Conservation (phyloP, 2,329 filamentous ascomycete genomes). For the Verticillium nubilum region DNA sequence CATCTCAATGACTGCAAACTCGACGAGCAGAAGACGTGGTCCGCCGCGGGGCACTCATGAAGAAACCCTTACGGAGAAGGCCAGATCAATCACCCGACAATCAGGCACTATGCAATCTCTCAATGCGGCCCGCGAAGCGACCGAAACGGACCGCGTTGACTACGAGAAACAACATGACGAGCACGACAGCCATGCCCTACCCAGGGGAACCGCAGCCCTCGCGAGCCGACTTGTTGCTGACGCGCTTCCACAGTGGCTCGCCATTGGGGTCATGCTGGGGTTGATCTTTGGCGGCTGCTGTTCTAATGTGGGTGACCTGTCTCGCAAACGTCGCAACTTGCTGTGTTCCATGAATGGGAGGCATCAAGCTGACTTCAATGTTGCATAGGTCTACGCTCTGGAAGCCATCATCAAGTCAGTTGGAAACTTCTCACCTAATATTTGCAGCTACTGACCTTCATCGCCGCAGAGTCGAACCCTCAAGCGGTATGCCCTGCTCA, state of each 20-base stretch:
- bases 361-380: constrained; percentile 1
- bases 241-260: constrained; percentile 58
- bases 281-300: constrained; percentile 96
- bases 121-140: neutral
- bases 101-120: neutral
- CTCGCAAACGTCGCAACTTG: neutral
- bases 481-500: constrained; percentile 58
- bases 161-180: neutral
- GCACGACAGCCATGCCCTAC: neutral
- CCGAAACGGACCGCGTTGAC: neutral
- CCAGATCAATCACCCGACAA: neutral
- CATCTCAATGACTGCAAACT: constrained; percentile 36
- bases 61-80: neutral
- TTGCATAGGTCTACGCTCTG: constrained; percentile 77
- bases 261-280: constrained; percentile 62
- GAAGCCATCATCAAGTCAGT: constrained; percentile 91
- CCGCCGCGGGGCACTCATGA: constrained; percentile 11
- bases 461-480: constrained; percentile 64
- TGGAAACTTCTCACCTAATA: neutral
- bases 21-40: constrained; percentile 34
- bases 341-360: neutral
- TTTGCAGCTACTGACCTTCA: constrained; percentile 11
- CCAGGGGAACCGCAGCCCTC: neutral
- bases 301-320: constrained; percentile 63
- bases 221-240: constrained; percentile 49